These are phyloP conservation scores for Arthrocladium fulminans DNA, from an alignment of 2,329 filamentous ascomycete species.

Conservation along the genomic window DNA sequence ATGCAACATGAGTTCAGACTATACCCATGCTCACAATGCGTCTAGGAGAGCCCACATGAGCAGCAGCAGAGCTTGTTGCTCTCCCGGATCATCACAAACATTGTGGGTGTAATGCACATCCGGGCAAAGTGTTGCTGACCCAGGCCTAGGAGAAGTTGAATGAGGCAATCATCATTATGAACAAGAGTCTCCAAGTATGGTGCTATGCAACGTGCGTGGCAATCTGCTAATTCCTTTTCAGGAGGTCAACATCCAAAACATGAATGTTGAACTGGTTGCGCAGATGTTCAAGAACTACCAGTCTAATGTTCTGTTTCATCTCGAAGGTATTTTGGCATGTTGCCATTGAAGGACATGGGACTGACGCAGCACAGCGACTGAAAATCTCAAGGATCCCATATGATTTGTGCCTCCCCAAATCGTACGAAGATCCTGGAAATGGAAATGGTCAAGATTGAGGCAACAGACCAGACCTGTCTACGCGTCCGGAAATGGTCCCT, in stretches of 20 bases:
- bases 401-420: slow-evolving; percentile 30
- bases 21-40: slow-evolving; percentile 1
- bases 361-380: slow-evolving; percentile 54
- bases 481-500: too few species aligned
- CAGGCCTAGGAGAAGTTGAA: slow-evolving; percentile 84
- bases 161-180: slow-evolving; percentile 84
- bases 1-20: background rate
- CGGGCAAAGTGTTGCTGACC: slow-evolving; percentile 10
- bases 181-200: slow-evolving; percentile 74
- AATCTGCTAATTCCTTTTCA: slow-evolving; percentile 30
- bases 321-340: slow-evolving; percentile 62
- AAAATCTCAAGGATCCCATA: slow-evolving; percentile 69
- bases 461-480: too few species aligned
- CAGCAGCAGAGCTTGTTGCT: slow-evolving; percentile 92
- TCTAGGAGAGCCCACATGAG: slow-evolving; percentile 86
- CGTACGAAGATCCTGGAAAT: background rate
- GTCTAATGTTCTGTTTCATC: slow-evolving; percentile 91
- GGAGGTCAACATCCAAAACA: slow-evolving; percentile 98
- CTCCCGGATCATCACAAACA: slow-evolving; percentile 92
- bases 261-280: slow-evolving; percentile 95
- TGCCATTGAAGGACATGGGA: slow-evolving; percentile 3
- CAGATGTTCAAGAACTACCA: slow-evolving; percentile 99
- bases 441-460: too few species aligned
- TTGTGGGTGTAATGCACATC: slow-evolving; percentile 52
- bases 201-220: background rate